Evolutionary conservation across 306 rosid genomes (phyloP).

Genomic region (Pterocarpus santalinus): DNA sequence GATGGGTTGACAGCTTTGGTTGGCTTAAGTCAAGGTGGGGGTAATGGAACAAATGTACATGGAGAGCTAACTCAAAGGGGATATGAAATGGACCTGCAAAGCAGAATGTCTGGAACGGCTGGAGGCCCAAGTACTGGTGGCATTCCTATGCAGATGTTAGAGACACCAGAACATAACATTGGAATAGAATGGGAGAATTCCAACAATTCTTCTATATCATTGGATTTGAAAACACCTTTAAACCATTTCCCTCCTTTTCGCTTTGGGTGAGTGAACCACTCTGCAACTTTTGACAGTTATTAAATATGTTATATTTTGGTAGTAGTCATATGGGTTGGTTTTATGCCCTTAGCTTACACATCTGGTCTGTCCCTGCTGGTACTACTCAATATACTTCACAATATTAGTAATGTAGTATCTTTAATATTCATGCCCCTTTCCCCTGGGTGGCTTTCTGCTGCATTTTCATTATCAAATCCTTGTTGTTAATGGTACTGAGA

Average conservation of each 20-base stretch:
- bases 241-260: constrained; percentile 98
- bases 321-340: constrained; percentile 36
- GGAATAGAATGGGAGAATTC: constrained; percentile 91
- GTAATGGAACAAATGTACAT: constrained; percentile 62
- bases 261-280: constrained; percentile 79
- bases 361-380: not conserved
- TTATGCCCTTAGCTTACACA: constrained; percentile 33
- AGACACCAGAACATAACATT: constrained; percentile 73
- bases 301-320: constrained; percentile 35
- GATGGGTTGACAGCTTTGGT: constrained; percentile 99
- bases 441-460: not conserved
- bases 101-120: constrained; percentile 70
- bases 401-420: constrained; percentile 8
- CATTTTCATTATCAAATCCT: too few species aligned
- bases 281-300: constrained; percentile 38
- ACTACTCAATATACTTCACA: not conserved
- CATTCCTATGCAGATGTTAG: constrained; percentile 82
- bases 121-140: constrained; percentile 81
- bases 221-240: constrained; percentile 97
- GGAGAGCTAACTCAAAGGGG: constrained; percentile 80
- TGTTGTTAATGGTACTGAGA: too few species aligned
- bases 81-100: constrained; percentile 78
- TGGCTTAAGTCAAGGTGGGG: constrained; percentile 87
- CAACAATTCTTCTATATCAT: constrained; percentile 76
- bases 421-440: constrained; percentile 9